These are phyloP conservation scores for Porcisia deanei DNA, from an alignment of 208 protist genomes.

Conservation along the genomic window DNA sequence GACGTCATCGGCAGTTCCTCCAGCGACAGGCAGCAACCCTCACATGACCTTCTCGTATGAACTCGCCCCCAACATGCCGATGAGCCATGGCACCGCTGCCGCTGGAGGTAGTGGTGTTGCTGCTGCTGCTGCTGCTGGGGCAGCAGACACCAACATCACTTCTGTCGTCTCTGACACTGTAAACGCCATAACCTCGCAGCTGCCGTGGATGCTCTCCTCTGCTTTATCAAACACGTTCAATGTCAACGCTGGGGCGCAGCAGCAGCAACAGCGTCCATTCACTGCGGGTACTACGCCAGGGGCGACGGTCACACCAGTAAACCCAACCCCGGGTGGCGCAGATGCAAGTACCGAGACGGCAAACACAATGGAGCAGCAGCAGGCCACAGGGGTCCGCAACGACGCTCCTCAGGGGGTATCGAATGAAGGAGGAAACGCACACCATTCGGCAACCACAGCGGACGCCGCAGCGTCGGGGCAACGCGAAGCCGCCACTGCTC, in stretches of 20 bases:
- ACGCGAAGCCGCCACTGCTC: not conserved
- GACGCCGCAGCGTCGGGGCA: not conserved
- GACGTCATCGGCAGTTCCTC: not conserved
- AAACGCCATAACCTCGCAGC: conserved; percentile 2
- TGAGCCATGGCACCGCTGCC: not conserved
- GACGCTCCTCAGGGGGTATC: not conserved
- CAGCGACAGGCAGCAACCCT: not conserved
- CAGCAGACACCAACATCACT: not conserved
- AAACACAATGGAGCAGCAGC: not conserved
- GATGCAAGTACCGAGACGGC: not conserved
- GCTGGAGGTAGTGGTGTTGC: not conserved
- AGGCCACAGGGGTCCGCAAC: not conserved
- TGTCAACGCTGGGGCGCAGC: not conserved
- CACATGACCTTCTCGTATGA: conserved; percentile 6
- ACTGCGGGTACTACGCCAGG: conserved; percentile 5
- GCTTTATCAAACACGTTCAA: conserved; percentile 3
- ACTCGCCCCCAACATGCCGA: conserved; percentile 1
- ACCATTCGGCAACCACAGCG: not conserved
- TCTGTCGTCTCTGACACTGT: conserved; percentile 13
- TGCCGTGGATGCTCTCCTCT: conserved; percentile 9
- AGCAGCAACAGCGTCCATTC: not conserved
- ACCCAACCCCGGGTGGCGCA: not conserved
- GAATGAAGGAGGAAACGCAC: no score
- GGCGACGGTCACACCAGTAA: not conserved
- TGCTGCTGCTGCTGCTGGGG: not conserved